Evolutionary conservation across 441 rosid genomes (phyloP).

Genomic region (California macrophylla): DNA sequence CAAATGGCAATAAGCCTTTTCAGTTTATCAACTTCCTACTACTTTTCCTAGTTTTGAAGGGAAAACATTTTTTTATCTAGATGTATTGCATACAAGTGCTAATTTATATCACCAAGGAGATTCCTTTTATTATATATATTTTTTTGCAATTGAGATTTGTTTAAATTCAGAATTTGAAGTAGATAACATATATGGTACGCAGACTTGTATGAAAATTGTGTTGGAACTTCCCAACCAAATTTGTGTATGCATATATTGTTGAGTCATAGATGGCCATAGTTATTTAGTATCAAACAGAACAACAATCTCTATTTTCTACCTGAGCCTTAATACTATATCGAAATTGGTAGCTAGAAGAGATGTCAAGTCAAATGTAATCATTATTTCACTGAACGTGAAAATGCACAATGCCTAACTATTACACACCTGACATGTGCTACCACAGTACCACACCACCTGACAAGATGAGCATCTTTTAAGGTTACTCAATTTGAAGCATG

Average conservation of each 20-base stretch:
- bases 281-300: background rate
- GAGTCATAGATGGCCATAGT: background rate
- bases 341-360: background rate
- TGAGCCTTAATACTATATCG: background rate
- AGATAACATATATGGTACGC: background rate
- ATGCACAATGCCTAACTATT: background rate
- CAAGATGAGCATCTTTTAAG: slow-evolving; percentile 75
- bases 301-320: background rate
- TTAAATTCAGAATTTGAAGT: background rate
- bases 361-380: background rate
- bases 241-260: background rate
- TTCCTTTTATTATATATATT: background rate
- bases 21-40: background rate
- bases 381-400: background rate
- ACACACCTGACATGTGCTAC: slow-evolving; percentile 70
- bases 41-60: background rate
- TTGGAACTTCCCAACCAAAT: background rate
- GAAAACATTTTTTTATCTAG: background rate
- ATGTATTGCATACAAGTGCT: background rate
- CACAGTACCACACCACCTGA: slow-evolving; percentile 71
- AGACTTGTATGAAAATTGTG: background rate
- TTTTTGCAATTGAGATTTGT: background rate
- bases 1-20: background rate
- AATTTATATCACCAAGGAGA: background rate
- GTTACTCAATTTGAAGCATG: slow-evolving; percentile 42